Evolutionary conservation across 345 rosid species (phyloP).

Genomic region (Aegle marmelos): DNA sequence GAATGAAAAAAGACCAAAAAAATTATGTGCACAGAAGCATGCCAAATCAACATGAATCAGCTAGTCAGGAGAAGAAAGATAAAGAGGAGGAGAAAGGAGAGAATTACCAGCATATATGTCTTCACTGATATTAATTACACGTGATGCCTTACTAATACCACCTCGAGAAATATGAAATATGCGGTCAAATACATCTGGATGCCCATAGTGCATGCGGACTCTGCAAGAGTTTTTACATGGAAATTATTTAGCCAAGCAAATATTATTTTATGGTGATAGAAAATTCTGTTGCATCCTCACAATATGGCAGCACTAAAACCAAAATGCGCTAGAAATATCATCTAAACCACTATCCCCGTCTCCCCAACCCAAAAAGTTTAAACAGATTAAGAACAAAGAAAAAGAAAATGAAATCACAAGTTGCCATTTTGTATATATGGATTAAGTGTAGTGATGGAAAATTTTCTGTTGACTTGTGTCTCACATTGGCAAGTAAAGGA

Average conservation of each 20-base stretch:
- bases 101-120: constrained; percentile 90
- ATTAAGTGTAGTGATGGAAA: neutral
- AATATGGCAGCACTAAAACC: neutral
- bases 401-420: neutral
- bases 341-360: neutral
- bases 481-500: no score
- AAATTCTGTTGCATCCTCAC: neutral
- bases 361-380: neutral
- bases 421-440: neutral
- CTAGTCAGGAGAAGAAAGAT: neutral
- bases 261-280: neutral
- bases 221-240: constrained; percentile 44
- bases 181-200: constrained; percentile 98
- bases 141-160: constrained; percentile 98
- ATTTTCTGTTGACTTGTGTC: no score
- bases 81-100: neutral
- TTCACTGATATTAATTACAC: constrained; percentile 95
- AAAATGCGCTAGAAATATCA: constrained; percentile 2
- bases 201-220: constrained; percentile 99
- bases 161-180: constrained; percentile 95
- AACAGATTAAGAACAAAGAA: neutral
- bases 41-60: neutral
- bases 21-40: neutral
- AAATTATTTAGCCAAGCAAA: neutral
- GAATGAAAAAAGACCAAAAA: neutral